Evolutionary conservation across 331 rosid genomes (phyloP).

Genomic region (Prunus yedoensis): DNA sequence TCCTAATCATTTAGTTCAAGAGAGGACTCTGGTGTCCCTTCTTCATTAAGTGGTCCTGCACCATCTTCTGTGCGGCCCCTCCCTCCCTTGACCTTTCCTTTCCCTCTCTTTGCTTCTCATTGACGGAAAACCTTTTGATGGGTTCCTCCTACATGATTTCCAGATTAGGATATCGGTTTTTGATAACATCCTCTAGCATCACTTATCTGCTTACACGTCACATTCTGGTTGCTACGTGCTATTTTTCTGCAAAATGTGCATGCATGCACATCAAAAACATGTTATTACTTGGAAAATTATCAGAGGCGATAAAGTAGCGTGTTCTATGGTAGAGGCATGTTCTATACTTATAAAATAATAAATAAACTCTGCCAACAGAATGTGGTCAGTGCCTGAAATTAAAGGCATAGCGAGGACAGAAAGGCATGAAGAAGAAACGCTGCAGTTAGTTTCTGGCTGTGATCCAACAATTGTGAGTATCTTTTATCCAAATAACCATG

Average conservation of each 20-base stretch:
- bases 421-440: slow-evolving; percentile 29
- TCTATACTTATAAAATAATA: neutral
- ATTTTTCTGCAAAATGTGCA: neutral
- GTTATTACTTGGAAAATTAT: neutral
- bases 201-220: neutral
- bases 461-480: slow-evolving; percentile 39
- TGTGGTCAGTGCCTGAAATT: slow-evolving; percentile 51
- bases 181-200: neutral
- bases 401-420: slow-evolving; percentile 33
- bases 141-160: neutral
- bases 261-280: neutral
- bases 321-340: neutral
- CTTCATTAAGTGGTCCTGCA: neutral
- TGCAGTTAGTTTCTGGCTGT: slow-evolving; percentile 39
- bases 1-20: neutral
- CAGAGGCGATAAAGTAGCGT: neutral
- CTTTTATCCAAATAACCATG: neutral
- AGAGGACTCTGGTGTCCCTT: neutral
- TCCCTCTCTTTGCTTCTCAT: neutral
- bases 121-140: neutral
- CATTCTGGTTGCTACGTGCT: neutral
- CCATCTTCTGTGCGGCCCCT: neutral
- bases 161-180: neutral
- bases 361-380: slow-evolving; percentile 27
- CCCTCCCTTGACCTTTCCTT: neutral